phyloP scores from a whole-genome alignment of 208 protist genomes.

The Trypanosoma congolense region DNA sequence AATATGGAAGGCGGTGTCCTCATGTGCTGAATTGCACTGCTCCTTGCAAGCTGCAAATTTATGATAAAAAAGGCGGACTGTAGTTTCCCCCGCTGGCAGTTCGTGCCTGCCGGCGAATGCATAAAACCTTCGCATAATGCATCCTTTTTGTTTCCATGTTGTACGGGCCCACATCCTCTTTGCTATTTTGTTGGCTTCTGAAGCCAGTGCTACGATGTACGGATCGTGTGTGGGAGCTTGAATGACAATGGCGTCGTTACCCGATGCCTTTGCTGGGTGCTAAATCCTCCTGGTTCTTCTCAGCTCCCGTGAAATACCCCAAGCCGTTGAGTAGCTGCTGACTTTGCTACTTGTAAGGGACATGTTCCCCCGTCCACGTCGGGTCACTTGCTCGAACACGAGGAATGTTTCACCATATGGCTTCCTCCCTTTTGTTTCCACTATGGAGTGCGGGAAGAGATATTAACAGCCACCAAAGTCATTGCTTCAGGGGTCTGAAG shows the following conservation, averaged over 20 bases:
- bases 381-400: too few species aligned
- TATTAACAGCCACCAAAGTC: too few species aligned
- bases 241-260: not conserved
- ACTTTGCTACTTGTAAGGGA: too few species aligned
- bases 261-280: too few species aligned
- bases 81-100: not conserved
- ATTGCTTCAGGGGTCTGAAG: too few species aligned
- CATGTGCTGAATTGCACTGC: slow-evolving; percentile 5
- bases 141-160: slow-evolving; percentile 2
- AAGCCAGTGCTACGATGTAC: not conserved
- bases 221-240: not conserved
- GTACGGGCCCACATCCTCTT: slow-evolving; percentile 8
- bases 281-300: too few species aligned
- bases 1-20: not conserved
- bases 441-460: too few species aligned
- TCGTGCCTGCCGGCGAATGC: slow-evolving; percentile 1
- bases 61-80: slow-evolving; percentile 3
- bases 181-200: not conserved
- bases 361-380: too few species aligned
- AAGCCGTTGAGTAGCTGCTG: too few species aligned
- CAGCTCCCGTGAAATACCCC: too few species aligned
- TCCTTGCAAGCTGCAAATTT: slow-evolving; percentile 9
- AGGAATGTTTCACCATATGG: too few species aligned
- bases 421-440: too few species aligned
- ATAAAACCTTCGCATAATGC: slow-evolving; percentile 3